Base-by-base conservation (phyloP, 768 basidiomycete species). In the Lactarius hatsudake region DNA sequence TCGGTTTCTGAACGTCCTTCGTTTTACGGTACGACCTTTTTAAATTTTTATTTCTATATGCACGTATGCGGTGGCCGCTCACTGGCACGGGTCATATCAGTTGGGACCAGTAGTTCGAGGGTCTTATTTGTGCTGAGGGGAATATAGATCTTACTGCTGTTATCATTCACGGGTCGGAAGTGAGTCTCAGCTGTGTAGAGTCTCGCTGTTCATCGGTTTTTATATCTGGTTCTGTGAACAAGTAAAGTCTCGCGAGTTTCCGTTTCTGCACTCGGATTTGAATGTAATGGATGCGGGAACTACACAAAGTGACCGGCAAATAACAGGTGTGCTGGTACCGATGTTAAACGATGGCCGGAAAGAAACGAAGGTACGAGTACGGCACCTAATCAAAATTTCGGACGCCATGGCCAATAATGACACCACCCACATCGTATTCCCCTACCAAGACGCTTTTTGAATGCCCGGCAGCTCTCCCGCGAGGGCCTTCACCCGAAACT, bases 371-470 rank as follows among this genome's bases (percentile, higher is more conserved):
- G 23, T 23, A 26, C n/a, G 23, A 13, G 23, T 13, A 51, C n/a
- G 23, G 23, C 23, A 51, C 48, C 48, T 51, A 23, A 51, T 23
- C 13, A 51, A 26, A 20, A n/a, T 23, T 51, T 51, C 23, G 48
- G 48, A 23, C 9, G n/a, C 48, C 23, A 48, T n/a, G 20, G 15
- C 34, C 34, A 9, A 34, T 34, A 9, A 34, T 4, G 30, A 55
- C 26, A 18, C 32, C 32, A 20, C 12, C 20, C 10, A n/a, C 5
- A n/a, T 10, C 9, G 7, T 9, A 32, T 56, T 17, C 15, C 54
- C 30, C 76, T 81, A 97, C 95, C 96, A 98, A n/a, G 89, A 91
- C 9, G 95, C 93, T 73, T 96, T 95, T 55, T 83, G 82, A 32
- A 98, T 93, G 6, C 96, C 96, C 23, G 92, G 89, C 34, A 97